Base-by-base conservation (phyloP, 1,139 yeast species). In the Hemisphaericaspora xylofermentans region DNA sequence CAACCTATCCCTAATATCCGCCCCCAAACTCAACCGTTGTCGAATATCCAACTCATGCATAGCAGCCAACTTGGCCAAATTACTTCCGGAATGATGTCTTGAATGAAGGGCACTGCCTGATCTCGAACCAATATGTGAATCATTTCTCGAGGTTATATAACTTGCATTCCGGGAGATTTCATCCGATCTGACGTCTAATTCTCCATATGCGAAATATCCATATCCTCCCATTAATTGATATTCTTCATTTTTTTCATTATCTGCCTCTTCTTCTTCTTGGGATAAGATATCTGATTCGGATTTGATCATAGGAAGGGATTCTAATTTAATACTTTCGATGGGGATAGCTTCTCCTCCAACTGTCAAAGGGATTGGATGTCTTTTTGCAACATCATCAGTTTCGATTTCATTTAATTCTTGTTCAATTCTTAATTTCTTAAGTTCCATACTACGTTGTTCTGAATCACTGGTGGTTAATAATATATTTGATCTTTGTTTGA, bases 201-300 rank as follows among this genome's bases (percentile, higher is more conserved):
- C 84, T 1, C 82, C 88, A 49, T 82, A 81, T 56, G 83, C 89
- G 57, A 84, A 84, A 57, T 84, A 83, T 3, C 88, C 91, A 55
- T 82, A 84, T 0, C 89, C 89, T 29, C 88, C 88, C 38, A 81
- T 61, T 36, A 79, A 59, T 49, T 67, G 67, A 47, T 60, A 72
- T 15, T 58, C 61, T 12, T 53, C 51, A 13, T 43, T 38, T 12
- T 41, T 48, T 6, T 42, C 44, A 19, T 6, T 5, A 25, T 44
- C 48, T 15, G 41, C 41, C 13, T 33, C 43, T 16, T 22, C 27
- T 33, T 25, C 16, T 17, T 29, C 22, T 29, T 29, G 22, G 14
- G 19, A 9, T 17, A 7, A n/a, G 8, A 29, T 13, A 27, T 34
- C 43, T 16, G 36, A 33, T 16, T 37, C 35, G 19, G 28, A 41